Base-by-base conservation (phyloP, 345 rosid species). In the Balakata baccata region DNA sequence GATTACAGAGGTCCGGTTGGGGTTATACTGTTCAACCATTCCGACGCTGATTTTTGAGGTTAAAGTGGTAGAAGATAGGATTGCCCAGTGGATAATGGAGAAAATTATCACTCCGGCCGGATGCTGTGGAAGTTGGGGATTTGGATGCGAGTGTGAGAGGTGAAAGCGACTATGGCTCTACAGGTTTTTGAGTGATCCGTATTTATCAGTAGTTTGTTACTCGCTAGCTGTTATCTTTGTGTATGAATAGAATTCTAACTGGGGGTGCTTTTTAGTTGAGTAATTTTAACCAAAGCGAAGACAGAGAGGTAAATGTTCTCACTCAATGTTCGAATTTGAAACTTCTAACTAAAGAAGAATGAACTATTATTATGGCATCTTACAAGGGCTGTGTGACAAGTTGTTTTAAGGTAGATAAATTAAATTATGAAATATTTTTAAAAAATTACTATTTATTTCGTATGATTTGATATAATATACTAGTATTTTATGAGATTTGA, bases 1-100 rank as follows among this genome's bases (percentile, higher is more conserved):
- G 96, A 92, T 69, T 92, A 88, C 80, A 78, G 92, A 62, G 98
- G 92, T n/a, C 88, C 92, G 0, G 88, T 89, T 17, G 90, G 92
- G 66, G 92, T 92, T 58, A 85, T 92, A 47, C 53, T 92, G 86
- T 90, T 87, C 76, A 90, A 92, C 50, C 85, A 87, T 16, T 87
- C 92, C 0, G 91, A 92, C 64, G 84, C 69, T n/a, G 94, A 86
- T 49, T 90, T 90, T 49, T n/a, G 87, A 86, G 29, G 92, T 90
- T 66, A 87, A 85, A 49, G 68, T 17, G 7, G 96, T n/a, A n/a
- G n/a, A 96, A 1, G 94, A 90, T 62, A 75, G 96, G 20, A 79
- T 87, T 43, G 95, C 97, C 0, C 98, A 90, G 79, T 37, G 92
- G 81, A 83, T 94, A 0, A 74, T 94, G 4, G 90, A 94, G 89